phyloP scores from a whole-genome alignment of 441 rosid species.

The Mallotus repandus region DNA sequence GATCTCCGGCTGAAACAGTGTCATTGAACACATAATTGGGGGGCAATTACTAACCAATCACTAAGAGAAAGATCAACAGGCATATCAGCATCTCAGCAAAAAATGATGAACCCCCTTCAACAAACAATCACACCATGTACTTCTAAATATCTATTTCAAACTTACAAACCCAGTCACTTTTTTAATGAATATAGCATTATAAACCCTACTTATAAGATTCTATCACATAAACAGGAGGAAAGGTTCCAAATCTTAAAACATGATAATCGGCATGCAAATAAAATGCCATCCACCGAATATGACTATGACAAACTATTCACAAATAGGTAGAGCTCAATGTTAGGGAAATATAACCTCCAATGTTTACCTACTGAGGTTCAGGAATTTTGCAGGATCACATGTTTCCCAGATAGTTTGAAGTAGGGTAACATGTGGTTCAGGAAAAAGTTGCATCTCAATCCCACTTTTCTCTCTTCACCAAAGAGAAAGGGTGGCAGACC shows the following conservation, averaged over 20 bases:
- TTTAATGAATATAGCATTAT: neutral
- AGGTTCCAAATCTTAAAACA: neutral
- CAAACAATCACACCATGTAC: no score
- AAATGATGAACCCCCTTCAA: neutral
- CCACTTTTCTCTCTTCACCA: neutral
- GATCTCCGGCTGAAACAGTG: neutral
- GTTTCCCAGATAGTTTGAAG: neutral
- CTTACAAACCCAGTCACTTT: neutral
- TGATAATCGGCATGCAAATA: neutral
- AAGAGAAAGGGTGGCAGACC: neutral
- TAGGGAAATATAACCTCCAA: neutral
- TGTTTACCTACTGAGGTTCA: neutral
- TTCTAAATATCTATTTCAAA: neutral
- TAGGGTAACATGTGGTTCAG: neutral
- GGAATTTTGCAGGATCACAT: neutral
- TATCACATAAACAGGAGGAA: neutral
- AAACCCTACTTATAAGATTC: neutral
- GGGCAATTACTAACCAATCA: neutral
- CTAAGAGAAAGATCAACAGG: neutral
- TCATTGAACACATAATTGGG: neutral
- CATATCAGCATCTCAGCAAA: neutral
- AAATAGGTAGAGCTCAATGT: neutral
- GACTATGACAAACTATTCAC: neutral
- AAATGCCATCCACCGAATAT: neutral
- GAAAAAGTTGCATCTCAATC: neutral